Percentiles rank a stretch among this genome's conserved stretches.
Evolutionary conservation across 345 rosid genomes (phyloP).

Genomic region (Physaria fendleri): DNA sequence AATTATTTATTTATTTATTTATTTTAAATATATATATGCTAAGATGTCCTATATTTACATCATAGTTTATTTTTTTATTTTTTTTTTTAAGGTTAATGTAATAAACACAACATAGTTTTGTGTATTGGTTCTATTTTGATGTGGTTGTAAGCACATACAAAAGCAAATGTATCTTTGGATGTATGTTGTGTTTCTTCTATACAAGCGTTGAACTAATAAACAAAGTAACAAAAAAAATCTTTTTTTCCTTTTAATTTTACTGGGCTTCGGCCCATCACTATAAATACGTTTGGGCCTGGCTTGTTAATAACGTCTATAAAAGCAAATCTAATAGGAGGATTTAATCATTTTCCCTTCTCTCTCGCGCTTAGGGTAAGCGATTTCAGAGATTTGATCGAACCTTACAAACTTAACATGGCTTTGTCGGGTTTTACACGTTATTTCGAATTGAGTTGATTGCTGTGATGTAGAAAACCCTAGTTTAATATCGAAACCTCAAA

Average conservation of each 20-base stretch:
- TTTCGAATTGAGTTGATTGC: neutral
- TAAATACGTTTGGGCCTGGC: no score
- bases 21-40: no score
- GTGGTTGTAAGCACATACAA: neutral
- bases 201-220: neutral
- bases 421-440: neutral
- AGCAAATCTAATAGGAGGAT: no score
- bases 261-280: no score
- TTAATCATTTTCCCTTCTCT: no score
- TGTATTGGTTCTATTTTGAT: neutral
- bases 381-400: neutral
- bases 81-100: neutral
- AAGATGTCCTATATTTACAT: no score
- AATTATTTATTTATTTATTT: no score
- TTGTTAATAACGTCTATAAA: no score
- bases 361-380: neutral
- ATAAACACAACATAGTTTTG: neutral
- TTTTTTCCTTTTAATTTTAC: no score
- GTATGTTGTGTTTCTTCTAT: slow-evolving; percentile 13
- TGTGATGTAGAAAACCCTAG: neutral
- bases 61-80: neutral
- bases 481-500: neutral
- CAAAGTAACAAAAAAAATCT: neutral
- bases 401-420: neutral
- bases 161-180: slow-evolving; percentile 14